Evolutionary conservation across 2,329 filamentous ascomycete genomes (phyloP).

Genomic region (Penicillium hordei): DNA sequence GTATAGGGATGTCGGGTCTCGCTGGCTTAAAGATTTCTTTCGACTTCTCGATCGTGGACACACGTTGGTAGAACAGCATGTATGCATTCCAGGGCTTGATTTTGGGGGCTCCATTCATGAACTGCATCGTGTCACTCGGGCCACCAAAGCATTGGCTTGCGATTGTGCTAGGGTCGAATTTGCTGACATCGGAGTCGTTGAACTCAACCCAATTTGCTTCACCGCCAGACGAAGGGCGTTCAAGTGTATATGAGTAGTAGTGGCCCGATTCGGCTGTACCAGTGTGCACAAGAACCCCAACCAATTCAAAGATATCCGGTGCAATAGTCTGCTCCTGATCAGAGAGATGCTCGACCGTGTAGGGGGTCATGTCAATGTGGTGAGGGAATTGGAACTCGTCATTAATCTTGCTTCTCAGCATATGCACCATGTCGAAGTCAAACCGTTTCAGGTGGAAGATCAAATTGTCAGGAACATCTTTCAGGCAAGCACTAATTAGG

Average conservation of each 20-base stretch:
- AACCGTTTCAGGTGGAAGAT: conserved; percentile 85
- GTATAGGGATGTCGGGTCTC: conserved; percentile 52
- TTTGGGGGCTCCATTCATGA: conserved; percentile 48
- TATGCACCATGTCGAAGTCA: conserved; percentile 57
- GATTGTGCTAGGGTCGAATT: conserved; percentile 73
- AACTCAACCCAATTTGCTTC: conserved; percentile 77
- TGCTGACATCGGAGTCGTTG: conserved; percentile 80
- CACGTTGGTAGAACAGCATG: conserved; percentile 95
- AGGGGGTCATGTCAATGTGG: conserved; percentile 81
- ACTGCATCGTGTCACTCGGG: conserved; percentile 54
- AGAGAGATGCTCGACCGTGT: conserved; percentile 81
- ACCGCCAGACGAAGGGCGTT: conserved; percentile 60
- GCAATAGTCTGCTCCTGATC: conserved; percentile 56
- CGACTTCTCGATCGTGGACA: conserved; percentile 61
- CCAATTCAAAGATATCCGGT: conserved; percentile 83
- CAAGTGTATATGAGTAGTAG: conserved; percentile 93
- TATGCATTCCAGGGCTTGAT: conserved; percentile 84
- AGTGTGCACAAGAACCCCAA: conserved; percentile 91
- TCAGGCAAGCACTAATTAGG: conserved; percentile 70
- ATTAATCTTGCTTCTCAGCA: conserved; percentile 89
- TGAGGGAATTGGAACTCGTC: conserved; percentile 87
- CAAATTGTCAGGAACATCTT: conserved; percentile 87
- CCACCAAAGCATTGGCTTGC: conserved; percentile 80
- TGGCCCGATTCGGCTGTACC: conserved; percentile 93
- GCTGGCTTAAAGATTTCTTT: conserved; percentile 49